Percentiles rank a stretch among this genome's conserved stretches.
phyloP scores from a whole-genome alignment of 495 filamentous ascomycete genomes.

The Rusavskia elegans region DNA sequence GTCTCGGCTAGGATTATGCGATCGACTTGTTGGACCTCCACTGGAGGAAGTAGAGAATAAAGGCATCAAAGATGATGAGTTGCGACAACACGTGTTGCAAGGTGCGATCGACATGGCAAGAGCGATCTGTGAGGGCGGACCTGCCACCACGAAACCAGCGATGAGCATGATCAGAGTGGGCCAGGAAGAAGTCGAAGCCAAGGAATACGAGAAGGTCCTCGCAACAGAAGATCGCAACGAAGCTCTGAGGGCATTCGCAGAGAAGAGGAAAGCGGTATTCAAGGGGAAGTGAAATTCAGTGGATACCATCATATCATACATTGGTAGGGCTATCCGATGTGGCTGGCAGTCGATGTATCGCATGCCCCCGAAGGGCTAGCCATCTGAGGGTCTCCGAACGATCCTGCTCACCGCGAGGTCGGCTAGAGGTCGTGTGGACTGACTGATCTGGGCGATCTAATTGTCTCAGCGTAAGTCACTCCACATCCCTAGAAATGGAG shows the following conservation, averaged over 20 bases:
- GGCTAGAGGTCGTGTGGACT: too few relatives aligned
- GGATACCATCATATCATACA: too few relatives aligned
- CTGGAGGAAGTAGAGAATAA: slow-evolving; percentile 35
- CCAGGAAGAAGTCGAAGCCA: slow-evolving; percentile 52
- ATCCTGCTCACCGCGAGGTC: too few relatives aligned
- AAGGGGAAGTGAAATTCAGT: slow-evolving; percentile 31
- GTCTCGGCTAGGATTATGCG: slow-evolving; percentile 67
- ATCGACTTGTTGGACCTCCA: slow-evolving; percentile 51
- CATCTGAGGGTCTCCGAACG: too few relatives aligned
- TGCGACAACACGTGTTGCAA: slow-evolving; percentile 46
- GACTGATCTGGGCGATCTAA: too few relatives aligned
- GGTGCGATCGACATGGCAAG: slow-evolving; percentile 62
- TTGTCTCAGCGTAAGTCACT: too few relatives aligned
- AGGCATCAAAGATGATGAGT: slow-evolving; percentile 28
- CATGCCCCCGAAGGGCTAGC: too few relatives aligned
- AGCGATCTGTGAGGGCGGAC: slow-evolving; percentile 78
- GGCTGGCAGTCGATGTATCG: too few relatives aligned
- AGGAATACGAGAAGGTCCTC: slow-evolving; percentile 64
- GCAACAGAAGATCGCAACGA: slow-evolving; percentile 73
- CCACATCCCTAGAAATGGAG: too few relatives aligned
- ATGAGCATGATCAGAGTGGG: slow-evolving; percentile 48
- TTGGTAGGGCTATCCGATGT: too few relatives aligned
- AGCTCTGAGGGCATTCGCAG: slow-evolving; percentile 70
- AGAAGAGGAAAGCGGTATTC: slow-evolving; percentile 82
- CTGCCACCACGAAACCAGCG: slow-evolving; percentile 59